These are phyloP conservation scores for Nepenthes gracilis DNA, from an alignment of 148 eudicot species.

Conservation along the genomic window DNA sequence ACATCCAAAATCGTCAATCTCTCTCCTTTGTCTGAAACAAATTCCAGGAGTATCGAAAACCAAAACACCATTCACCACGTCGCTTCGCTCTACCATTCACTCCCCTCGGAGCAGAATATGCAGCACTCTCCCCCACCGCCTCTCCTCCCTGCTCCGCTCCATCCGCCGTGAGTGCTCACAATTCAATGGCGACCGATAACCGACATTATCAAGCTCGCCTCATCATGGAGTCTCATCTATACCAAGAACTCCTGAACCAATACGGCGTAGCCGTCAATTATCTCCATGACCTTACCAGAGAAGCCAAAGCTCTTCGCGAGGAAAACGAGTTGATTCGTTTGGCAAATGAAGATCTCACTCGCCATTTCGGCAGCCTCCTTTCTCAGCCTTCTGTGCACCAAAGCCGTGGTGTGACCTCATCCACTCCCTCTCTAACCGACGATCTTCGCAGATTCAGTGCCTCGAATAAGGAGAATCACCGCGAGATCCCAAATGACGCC, in stretches of 20 bases:
- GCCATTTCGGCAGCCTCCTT: constrained; percentile 22
- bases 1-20: too few relatives aligned
- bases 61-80: neutral
- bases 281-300: constrained; percentile 41
- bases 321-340: constrained; percentile 51
- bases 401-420: constrained; percentile 14
- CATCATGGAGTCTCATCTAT: constrained; percentile 50
- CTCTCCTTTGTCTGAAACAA: neutral
- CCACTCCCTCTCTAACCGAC: constrained; percentile 1
- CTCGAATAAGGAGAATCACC: neutral
- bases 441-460: neutral
- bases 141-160: constrained; percentile 25
- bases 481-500: neutral
- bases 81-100: neutral
- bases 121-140: neutral
- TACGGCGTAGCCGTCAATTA: constrained; percentile 41
- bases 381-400: constrained; percentile 10
- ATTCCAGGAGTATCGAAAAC: neutral
- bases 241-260: constrained; percentile 45
- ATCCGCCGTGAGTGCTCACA: constrained; percentile 18
- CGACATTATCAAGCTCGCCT: constrained; percentile 38
- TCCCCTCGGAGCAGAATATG: neutral
- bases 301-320: constrained; percentile 35
- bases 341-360: constrained; percentile 42
- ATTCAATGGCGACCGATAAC: constrained; percentile 14